Percentiles rank a stretch among this genome's conserved stretches.
These are phyloP conservation scores for Chlorella variabilis DNA, from an alignment of 163 green algal genomes.

Conservation along the genomic window DNA sequence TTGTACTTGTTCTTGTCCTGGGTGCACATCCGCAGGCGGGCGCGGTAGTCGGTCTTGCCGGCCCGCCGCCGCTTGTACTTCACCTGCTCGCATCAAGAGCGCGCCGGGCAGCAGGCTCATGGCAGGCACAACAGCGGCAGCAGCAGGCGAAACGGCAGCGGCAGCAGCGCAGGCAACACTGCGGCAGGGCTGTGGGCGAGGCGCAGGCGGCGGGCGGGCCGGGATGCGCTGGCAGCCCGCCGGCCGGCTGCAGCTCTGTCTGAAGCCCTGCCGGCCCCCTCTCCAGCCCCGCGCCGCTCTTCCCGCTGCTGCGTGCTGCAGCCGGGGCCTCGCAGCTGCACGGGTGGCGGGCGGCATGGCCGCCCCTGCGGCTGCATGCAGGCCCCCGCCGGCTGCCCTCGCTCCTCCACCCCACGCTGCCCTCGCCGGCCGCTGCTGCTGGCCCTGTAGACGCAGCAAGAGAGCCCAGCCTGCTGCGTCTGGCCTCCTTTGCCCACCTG, in stretches of 20 bases:
- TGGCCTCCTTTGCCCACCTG: slow-evolving; percentile 62
- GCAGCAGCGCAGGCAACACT: neutral
- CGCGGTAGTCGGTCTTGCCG: slow-evolving; percentile 93
- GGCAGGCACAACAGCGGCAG: neutral
- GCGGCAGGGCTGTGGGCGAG: too few relatives aligned
- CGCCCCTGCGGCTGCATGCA: slow-evolving; percentile 21
- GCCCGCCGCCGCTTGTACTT: slow-evolving; percentile 92
- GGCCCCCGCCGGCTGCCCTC: neutral
- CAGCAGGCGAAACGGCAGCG: neutral
- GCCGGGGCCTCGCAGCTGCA: neutral
- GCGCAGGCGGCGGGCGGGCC: too few relatives aligned
- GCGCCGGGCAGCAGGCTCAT: neutral
- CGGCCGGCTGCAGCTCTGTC: too few relatives aligned
- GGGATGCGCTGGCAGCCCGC: too few relatives aligned
- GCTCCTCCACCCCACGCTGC: neutral
- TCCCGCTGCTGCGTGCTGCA: neutral
- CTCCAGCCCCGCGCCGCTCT: too few relatives aligned
- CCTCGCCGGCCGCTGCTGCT: neutral
- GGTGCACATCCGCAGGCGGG: slow-evolving; percentile 87
- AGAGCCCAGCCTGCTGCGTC: neutral
- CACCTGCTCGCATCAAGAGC: slow-evolving; percentile 65
- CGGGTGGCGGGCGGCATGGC: neutral
- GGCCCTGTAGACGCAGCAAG: too few relatives aligned
- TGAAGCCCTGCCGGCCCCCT: too few relatives aligned
- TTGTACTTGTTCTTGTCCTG: slow-evolving; percentile 99